Percentiles rank a stretch among this genome's conserved stretches.
These are phyloP conservation scores for Parmales sp. DNA, from an alignment of 108 stramenopile genomes.

Conservation along the genomic window DNA sequence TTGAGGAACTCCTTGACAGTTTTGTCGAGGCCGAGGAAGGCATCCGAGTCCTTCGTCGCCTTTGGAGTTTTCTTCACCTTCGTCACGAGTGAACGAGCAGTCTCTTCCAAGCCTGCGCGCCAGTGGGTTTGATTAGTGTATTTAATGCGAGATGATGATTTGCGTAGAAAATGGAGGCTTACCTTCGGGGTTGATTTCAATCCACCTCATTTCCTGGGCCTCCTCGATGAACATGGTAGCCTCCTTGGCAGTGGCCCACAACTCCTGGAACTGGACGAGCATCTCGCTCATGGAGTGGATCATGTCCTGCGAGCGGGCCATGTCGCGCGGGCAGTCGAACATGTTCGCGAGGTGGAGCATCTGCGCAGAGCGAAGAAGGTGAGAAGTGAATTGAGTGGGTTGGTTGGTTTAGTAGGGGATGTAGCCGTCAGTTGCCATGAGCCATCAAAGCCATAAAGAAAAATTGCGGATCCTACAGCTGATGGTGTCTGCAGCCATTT, in stretches of 20 bases:
- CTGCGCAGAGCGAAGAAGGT: conserved; percentile 26
- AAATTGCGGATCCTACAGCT: conserved; percentile 31
- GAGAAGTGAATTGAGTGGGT: conserved; percentile 24
- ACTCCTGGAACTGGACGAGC: conserved; percentile 32
- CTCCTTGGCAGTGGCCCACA: conserved; percentile 51
- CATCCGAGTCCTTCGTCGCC: conserved; percentile 39
- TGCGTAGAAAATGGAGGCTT: no score
- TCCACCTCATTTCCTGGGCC: conserved; percentile 44
- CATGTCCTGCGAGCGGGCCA: conserved; percentile 30
- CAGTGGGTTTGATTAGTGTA: conserved; percentile 41
- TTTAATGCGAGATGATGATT: no score
- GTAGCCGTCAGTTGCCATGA: no score
- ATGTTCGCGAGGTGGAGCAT: conserved; percentile 47
- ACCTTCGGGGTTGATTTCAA: conserved; percentile 44
- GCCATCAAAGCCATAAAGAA: conserved; percentile 8
- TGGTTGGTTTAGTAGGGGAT: conserved; percentile 23
- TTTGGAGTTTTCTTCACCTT: conserved; percentile 43
- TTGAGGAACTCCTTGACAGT: conserved; percentile 61
- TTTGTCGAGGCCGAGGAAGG: conserved; percentile 42
- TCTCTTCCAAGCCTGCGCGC: conserved; percentile 61
- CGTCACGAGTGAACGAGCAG: conserved; percentile 41
- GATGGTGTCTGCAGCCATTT: no score
- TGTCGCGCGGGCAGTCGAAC: conserved; percentile 54
- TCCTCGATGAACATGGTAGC: conserved; percentile 37
- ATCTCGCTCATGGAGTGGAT: conserved; percentile 21